Base-by-base conservation (phyloP, 1,284 basidiomycete genomes). In the Anthracocystis walkeri region DNA sequence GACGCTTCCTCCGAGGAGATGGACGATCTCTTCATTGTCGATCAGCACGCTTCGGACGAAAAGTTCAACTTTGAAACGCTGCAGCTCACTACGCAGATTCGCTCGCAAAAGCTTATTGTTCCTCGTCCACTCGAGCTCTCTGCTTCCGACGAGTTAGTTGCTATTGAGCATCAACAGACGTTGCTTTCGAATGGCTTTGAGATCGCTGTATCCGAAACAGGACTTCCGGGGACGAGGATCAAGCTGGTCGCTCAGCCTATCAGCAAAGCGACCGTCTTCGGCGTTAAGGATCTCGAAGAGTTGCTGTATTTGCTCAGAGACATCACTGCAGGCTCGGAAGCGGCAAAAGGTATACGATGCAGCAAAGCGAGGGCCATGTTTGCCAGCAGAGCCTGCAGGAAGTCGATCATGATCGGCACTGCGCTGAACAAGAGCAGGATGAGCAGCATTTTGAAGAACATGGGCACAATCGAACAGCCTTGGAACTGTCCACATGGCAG, bases 21-120 rank as follows among this genome's bases (percentile, higher is more conserved):
- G 77, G 83, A 85, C 67, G 84, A 85, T 41, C 87, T 99, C 50
- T 97, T 98, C 86, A 95, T 99, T 76, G 89, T 98, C 23, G 95
- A 95, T 81, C 83, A 85, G 57, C 93, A 89, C 82, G 89, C 89
- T 2, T 87, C 87, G 18, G 96, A 99, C 85, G 97, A 99, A 86
- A 99, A 99, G 87, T 98, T 92, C 87, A 99, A 98, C 83, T 99
- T 98, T 84, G 96, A 99, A 87, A 92, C 90, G 3, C 86, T 99
- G 65, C 96, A 98, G 85, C 88, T 89, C 66, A 93, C 91, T 27
- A 97, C 95, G 3, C 89, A 89, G 63, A 95, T 99, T 61, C 90
- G 92, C 75, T 93, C 92, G 4, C 96, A 99, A 82, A 90, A 88
- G 65, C 87, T 99, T 10, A 90, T 96, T 80, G 89, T 88, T 92